A percentile compares a stretch with the other conserved stretches of the same genome.
Conservation (phyloP, 257 asterid species). For the Nicotiana noctiflora region DNA sequence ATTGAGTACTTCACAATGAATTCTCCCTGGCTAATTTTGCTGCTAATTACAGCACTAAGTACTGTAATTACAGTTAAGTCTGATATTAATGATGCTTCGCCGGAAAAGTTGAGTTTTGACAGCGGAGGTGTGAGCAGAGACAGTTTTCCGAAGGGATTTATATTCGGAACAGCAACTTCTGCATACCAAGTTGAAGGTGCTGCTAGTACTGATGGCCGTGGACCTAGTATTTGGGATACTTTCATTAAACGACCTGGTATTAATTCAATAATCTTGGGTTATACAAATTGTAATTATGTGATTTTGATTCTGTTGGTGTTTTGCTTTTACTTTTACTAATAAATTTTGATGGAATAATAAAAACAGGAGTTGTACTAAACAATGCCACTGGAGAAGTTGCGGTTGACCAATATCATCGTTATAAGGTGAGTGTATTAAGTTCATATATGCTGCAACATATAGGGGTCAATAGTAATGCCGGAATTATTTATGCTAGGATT, state of each 20-base stretch:
- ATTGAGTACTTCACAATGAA: neutral
- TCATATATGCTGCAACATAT: neutral
- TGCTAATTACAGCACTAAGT: neutral
- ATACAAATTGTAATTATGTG: neutral
- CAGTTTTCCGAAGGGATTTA: constrained; percentile 58
- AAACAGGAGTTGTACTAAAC: constrained; percentile 73
- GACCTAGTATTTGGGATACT: constrained; percentile 95
- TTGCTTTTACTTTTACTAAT: neutral
- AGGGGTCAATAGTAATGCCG: too few species aligned
- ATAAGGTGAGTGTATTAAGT: constrained; percentile 38
- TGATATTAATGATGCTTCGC: constrained; percentile 7
- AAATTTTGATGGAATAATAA: neutral
- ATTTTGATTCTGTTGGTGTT: neutral
- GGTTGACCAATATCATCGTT: constrained; percentile 84
- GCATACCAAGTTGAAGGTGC: constrained; percentile 97
- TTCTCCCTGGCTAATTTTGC: neutral
- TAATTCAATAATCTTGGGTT: neutral
- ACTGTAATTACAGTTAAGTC: neutral
- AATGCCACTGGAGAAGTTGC: constrained; percentile 80
- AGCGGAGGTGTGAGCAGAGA: constrained; percentile 39
- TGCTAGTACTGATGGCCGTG: constrained; percentile 72
- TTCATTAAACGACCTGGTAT: constrained; percentile 76
- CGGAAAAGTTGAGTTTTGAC: constrained; percentile 21
- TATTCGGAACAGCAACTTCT: constrained; percentile 85
- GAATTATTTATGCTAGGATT: too few species aligned